These are phyloP conservation scores for Monosporascus sp. DNA, from an alignment of 2,329 filamentous ascomycete species.

Conservation along the genomic window DNA sequence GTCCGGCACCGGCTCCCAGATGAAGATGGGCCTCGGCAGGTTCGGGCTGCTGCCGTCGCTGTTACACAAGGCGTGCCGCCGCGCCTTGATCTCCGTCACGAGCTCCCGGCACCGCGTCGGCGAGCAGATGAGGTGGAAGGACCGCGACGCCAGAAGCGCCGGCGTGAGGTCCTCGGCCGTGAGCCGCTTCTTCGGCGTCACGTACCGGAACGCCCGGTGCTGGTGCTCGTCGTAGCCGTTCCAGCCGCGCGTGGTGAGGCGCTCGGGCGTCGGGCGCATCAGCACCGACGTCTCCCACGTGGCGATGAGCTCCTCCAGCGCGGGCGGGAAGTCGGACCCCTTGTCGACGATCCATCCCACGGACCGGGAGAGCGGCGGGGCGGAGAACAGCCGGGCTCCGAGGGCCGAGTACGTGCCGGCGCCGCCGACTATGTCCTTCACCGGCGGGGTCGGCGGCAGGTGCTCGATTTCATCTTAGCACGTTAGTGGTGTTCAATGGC, in stretches of 20 bases:
- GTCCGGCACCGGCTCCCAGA: slow-evolving; percentile 96
- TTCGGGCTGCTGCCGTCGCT: slow-evolving; percentile 17
- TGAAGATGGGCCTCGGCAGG: slow-evolving; percentile 61
- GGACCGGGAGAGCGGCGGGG: slow-evolving; percentile 55
- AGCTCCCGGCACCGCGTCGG: slow-evolving; percentile 72
- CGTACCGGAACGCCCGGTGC: slow-evolving; percentile 75
- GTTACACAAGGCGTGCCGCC: slow-evolving; percentile 39
- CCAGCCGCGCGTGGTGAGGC: slow-evolving; percentile 85
- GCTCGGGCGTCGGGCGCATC: slow-evolving; percentile 59
- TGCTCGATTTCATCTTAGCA: slow-evolving; percentile 85
- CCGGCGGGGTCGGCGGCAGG: slow-evolving; percentile 61
- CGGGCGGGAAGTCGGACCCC: slow-evolving; percentile 77
- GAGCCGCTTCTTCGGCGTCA: slow-evolving; percentile 79
- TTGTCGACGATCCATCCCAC: slow-evolving; percentile 91
- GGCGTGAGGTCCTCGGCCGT: slow-evolving; percentile 66
- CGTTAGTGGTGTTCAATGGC: slow-evolving; percentile 9
- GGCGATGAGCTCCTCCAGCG: slow-evolving; percentile 58
- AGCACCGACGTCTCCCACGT: slow-evolving; percentile 73
- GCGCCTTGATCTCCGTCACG: slow-evolving; percentile 62
- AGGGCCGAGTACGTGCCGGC: slow-evolving; percentile 83
- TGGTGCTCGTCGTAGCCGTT: slow-evolving; percentile 78
- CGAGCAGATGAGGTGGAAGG: slow-evolving; percentile 86
- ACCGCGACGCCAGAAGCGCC: slow-evolving; percentile 63
- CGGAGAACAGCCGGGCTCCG: slow-evolving; percentile 83
- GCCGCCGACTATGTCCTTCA: slow-evolving; percentile 77